phyloP scores from a whole-genome alignment of 495 filamentous ascomycete genomes.

The Astrothelium macrocarpum region DNA sequence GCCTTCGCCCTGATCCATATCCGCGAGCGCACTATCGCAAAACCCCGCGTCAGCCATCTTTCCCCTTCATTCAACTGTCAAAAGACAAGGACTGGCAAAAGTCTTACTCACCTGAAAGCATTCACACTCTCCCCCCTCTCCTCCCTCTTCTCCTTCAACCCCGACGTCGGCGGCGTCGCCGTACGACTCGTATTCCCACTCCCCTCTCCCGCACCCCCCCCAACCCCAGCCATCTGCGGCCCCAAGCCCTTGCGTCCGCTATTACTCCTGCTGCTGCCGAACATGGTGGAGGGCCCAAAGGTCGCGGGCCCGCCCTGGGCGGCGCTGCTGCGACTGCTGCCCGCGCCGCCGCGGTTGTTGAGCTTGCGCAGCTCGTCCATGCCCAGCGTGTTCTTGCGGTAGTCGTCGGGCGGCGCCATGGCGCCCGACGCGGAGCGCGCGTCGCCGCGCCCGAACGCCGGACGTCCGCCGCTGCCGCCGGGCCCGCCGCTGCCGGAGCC shows the following conservation, averaged over 20 bases:
- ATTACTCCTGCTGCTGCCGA: constrained; percentile 61
- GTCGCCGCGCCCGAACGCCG: constrained; percentile 71
- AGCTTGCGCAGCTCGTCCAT: constrained; percentile 83
- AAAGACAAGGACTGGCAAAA: constrained; percentile 6
- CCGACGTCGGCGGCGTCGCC: constrained; percentile 68
- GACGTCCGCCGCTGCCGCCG: constrained; percentile 51
- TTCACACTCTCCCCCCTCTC: constrained; percentile 64
- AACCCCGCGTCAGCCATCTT: constrained; percentile 19
- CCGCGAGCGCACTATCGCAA: constrained; percentile 49
- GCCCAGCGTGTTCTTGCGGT: constrained; percentile 67
- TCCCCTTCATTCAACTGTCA: too few relatives aligned
- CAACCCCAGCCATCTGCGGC: neutral
- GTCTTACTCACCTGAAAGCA: constrained; percentile 71
- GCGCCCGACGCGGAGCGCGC: constrained; percentile 66
- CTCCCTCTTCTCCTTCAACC: constrained; percentile 53
- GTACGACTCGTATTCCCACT: constrained; percentile 76
- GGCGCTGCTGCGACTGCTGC: constrained; percentile 3
- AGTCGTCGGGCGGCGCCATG: constrained; percentile 56
- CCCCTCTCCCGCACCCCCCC: constrained; percentile 46
- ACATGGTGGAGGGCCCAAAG: constrained; percentile 39
- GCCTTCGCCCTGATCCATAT: constrained; percentile 37
- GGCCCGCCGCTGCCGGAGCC: constrained; percentile 44
- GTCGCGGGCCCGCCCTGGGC: constrained; percentile 15
- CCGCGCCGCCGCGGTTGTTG: constrained; percentile 43
- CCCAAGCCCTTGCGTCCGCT: constrained; percentile 70